Base-by-base conservation (phyloP, 2,329 filamentous ascomycete species). In the Neospermospora avenae region DNA sequence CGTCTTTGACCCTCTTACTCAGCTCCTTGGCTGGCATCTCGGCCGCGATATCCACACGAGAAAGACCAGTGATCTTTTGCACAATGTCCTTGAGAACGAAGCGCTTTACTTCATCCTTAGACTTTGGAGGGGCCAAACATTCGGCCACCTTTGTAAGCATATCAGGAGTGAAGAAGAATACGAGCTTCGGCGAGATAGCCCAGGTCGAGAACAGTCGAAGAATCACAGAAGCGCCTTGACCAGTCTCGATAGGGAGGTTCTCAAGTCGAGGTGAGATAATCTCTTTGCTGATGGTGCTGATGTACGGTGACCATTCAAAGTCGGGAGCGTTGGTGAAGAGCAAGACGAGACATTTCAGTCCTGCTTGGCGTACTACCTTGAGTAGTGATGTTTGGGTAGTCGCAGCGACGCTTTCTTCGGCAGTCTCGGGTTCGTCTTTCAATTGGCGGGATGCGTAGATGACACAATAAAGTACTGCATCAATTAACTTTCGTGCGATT, bases 71-170 rank as follows among this genome's bases (percentile, higher is more conserved):
- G 35, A 93, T 77, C 58, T 86, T 88, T 45, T 84, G 82, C 46
- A 99, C 74, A 44, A 98, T 87, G 11, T 85, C 81, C 18, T 39
- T 28, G 31, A 99, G 78, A 1, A 93, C 84, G 71, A 91, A 96
- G 0, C 89, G 76, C 70, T 93, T 95, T 58, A 99, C 93, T 59
- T 92, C 88, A 63, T 93, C 90, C 73, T 95, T 95, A 0, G 90
- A 85, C 57, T 89, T 93, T 48, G 84, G 80, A 5, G 89, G 80
- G 4, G 81, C 80, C 25, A 99, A 77, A 67, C 88, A 89, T 64
- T 90, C 85, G 42, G 91, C 84, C 16, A 96, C 76, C 66, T 87
- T 86, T 16, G 79, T 79, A 31, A 98, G 72, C 54, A 86, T 82
- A 60, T 86, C 82, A 7, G 82, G 74, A 13, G 88, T 83, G 7